phyloP scores from a whole-genome alignment of 257 asterid genomes.

The Fraxinus americana region DNA sequence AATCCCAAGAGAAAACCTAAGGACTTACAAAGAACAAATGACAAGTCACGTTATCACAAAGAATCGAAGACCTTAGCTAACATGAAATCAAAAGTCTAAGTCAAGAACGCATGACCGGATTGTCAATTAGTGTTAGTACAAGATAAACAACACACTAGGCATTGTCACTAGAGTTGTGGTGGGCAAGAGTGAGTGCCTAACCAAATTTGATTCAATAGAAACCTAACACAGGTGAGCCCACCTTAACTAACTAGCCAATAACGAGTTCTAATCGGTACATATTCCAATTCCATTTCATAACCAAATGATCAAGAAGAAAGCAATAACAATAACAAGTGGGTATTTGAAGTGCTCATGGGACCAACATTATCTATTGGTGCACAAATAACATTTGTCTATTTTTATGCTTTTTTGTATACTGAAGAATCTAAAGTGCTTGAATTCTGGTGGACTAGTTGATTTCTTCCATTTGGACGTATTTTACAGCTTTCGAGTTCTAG shows the following conservation, averaged over 20 bases:
- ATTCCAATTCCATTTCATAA: background rate
- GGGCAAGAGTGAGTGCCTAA: background rate
- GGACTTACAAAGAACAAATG: background rate
- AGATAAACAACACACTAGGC: background rate
- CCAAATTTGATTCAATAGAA: background rate
- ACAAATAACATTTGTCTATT: background rate
- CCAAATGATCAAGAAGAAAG: background rate
- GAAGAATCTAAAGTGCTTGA: background rate
- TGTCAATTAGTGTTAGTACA: background rate
- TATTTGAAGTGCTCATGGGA: background rate
- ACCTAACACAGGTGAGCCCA: background rate
- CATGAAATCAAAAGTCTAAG: background rate
- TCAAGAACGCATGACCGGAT: background rate
- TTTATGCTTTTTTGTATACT: background rate
- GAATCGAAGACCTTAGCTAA: background rate
- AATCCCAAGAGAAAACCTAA: background rate
- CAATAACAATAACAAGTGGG: constrained; percentile 2
- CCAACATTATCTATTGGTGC: background rate
- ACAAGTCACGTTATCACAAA: background rate
- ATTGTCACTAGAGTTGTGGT: background rate
- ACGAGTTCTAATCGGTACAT: background rate
- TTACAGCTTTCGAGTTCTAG: background rate
- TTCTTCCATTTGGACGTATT: background rate
- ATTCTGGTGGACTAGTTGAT: background rate
- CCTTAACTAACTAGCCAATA: background rate